Evolutionary conservation across 2,329 filamentous ascomycete genomes (phyloP).

Genomic region (Penicillium expansum): DNA sequence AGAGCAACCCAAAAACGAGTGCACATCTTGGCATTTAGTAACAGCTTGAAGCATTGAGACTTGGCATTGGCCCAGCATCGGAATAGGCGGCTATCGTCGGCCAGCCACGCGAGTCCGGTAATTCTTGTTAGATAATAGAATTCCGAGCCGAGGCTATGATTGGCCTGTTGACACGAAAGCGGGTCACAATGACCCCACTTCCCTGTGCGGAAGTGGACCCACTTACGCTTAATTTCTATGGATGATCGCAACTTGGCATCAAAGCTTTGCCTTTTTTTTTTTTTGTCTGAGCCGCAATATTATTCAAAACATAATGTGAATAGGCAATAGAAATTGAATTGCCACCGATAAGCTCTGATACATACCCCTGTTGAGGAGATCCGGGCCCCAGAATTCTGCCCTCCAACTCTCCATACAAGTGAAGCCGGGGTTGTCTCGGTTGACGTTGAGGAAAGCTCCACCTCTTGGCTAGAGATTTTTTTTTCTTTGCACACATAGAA

Average conservation of each 20-base stretch:
- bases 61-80: background rate
- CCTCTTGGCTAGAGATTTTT: constrained; percentile 14
- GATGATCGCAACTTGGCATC: constrained; percentile 10
- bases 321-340: constrained; percentile 12
- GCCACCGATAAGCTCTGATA: constrained; percentile 5
- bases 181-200: constrained; percentile 1
- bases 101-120: constrained; percentile 7
- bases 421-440: constrained; percentile 16
- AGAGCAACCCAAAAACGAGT: background rate
- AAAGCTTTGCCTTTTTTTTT: background rate
- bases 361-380: constrained; percentile 6
- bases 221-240: constrained; percentile 18
- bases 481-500: constrained; percentile 11
- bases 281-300: background rate
- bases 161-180: background rate
- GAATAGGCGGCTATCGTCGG: constrained; percentile 16
- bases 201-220: constrained; percentile 9
- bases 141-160: constrained; percentile 6
- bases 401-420: constrained; percentile 12
- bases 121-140: constrained; percentile 22
- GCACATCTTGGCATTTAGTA: constrained; percentile 8
- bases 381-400: constrained; percentile 17
- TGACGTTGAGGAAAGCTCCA: constrained; percentile 18
- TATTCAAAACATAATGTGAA: constrained; percentile 10
- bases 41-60: constrained; percentile 3